Conservation (phyloP, 2,329 filamentous ascomycete species). For the Boeremia lycopersici region DNA sequence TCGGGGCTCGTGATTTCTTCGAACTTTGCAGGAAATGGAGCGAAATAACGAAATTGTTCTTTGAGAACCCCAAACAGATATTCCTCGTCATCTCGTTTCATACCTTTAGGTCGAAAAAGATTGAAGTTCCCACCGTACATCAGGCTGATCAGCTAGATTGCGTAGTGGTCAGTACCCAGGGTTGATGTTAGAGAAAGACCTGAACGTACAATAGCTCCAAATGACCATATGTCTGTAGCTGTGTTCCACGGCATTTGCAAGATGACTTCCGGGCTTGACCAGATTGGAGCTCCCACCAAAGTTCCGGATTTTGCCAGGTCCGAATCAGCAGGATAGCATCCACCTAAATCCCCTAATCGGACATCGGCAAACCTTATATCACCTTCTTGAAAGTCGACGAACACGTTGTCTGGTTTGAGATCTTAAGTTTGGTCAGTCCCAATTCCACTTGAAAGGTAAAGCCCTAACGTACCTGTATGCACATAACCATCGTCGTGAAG, state of each 20-base stretch:
- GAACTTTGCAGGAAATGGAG: no score
- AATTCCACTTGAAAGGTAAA: no score
- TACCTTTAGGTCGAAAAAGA: slow-evolving; percentile 32
- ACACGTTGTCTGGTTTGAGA: slow-evolving; percentile 48
- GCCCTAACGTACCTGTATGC: slow-evolving; percentile 30
- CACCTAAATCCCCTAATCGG: slow-evolving; percentile 43
- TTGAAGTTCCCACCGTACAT: slow-evolving; percentile 35
- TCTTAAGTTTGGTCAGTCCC: slow-evolving; percentile 11
- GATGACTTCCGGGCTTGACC: slow-evolving; percentile 47
- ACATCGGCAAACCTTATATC: slow-evolving; percentile 43
- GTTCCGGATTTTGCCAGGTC: slow-evolving; percentile 28
- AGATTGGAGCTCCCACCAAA: slow-evolving; percentile 46
- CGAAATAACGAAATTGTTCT: no score
- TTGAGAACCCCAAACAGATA: no score
- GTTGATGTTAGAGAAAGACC: background rate
- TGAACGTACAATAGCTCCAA: slow-evolving; percentile 44
- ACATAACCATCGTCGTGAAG: slow-evolving; percentile 35
- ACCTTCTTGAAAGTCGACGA: slow-evolving; percentile 41
- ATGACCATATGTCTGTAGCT: slow-evolving; percentile 51
- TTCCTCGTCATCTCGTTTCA: no score
- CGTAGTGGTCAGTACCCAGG: slow-evolving; percentile 5
- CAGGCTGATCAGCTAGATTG: slow-evolving; percentile 33
- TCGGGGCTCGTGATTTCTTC: no score
- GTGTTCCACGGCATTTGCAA: slow-evolving; percentile 41
- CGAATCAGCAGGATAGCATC: slow-evolving; percentile 30